These are phyloP conservation scores for Pisolithus tinctorius DNA, from an alignment of 768 basidiomycete species.

Conservation along the genomic window DNA sequence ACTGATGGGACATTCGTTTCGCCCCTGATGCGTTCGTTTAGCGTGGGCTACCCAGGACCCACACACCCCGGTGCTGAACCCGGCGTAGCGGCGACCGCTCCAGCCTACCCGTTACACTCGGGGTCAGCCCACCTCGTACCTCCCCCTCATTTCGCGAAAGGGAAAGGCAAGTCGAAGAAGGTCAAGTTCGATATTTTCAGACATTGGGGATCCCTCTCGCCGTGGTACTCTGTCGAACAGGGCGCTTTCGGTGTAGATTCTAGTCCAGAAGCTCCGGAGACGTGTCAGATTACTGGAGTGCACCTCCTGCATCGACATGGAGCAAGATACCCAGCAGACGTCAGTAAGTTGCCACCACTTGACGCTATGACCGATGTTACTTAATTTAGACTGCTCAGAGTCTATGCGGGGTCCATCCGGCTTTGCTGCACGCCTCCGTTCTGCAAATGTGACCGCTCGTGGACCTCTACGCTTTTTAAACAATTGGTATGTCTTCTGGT, in stretches of 20 bases:
- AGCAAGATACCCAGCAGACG: conserved; percentile 44
- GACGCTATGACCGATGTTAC: conserved; percentile 5
- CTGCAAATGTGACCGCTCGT: conserved; percentile 49
- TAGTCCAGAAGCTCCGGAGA: conserved; percentile 56
- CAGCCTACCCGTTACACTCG: conserved; percentile 64
- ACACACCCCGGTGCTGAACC: conserved; percentile 18
- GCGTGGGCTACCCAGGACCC: conserved; percentile 25
- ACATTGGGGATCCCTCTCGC: conserved; percentile 72
- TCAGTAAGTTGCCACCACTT: conserved; percentile 16
- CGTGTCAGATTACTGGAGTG: conserved; percentile 62
- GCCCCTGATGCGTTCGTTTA: conserved; percentile 8
- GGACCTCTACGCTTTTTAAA: conserved; percentile 69
- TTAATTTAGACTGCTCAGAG: conserved; percentile 13
- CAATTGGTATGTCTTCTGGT: conserved; percentile 48
- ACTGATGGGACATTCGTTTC: background rate
- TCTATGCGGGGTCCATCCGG: conserved; percentile 35
- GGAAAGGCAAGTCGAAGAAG: conserved; percentile 15
- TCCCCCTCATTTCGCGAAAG: conserved; percentile 25
- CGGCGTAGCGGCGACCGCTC: conserved; percentile 51
- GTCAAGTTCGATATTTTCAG: conserved; percentile 54
- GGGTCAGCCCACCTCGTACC: conserved; percentile 47
- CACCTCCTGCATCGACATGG: conserved; percentile 77
- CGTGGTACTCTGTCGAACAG: conserved; percentile 67
- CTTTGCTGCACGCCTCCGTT: conserved; percentile 44
- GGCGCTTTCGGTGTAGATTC: conserved; percentile 65